Conservation (phyloP, 1,284 basidiomycete species). For the Cutaneotrichosporon daszewskae region DNA sequence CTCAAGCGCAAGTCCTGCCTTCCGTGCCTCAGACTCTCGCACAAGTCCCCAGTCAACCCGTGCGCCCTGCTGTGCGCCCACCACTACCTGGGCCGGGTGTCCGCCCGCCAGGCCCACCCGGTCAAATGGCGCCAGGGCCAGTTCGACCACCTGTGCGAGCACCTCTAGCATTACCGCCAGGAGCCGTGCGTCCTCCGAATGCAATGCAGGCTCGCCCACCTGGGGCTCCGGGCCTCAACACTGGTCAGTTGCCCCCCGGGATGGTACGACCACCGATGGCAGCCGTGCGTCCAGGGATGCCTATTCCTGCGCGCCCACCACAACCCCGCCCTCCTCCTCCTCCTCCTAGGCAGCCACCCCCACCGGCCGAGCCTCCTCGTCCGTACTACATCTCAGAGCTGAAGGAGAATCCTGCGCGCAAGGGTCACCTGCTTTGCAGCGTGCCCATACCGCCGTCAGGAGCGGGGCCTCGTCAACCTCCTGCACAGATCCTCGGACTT, state of each 20-base stretch:
- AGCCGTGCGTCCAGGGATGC: neutral
- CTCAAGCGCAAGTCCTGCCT: too few species aligned
- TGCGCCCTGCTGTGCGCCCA: neutral
- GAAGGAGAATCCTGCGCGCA: slow-evolving; percentile 37
- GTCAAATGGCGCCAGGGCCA: too few species aligned
- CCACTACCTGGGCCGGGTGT: neutral
- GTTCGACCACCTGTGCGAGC: neutral
- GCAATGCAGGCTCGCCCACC: slow-evolving; percentile 4
- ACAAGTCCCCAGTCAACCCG: too few species aligned
- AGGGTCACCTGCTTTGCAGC: slow-evolving; percentile 42
- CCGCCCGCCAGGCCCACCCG: slow-evolving; percentile 1
- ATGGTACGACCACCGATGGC: slow-evolving; percentile 7
- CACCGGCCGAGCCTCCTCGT: slow-evolving; percentile 23
- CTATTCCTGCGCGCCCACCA: neutral
- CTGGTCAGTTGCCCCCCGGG: slow-evolving; percentile 1
- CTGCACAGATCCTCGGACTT: slow-evolving; percentile 40
- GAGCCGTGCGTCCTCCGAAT: neutral
- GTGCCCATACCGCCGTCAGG: slow-evolving; percentile 45
- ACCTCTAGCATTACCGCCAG: neutral
- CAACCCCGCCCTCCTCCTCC: neutral
- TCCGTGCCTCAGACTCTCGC: too few species aligned
- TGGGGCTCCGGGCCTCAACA: too few species aligned
- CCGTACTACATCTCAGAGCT: slow-evolving; percentile 43
- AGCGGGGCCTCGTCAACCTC: slow-evolving; percentile 42
- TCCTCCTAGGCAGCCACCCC: slow-evolving; percentile 2